Percentiles rank a stretch among this genome's conserved stretches.
Conservation (phyloP, 768 basidiomycete species). For the Termitomyces sp. region DNA sequence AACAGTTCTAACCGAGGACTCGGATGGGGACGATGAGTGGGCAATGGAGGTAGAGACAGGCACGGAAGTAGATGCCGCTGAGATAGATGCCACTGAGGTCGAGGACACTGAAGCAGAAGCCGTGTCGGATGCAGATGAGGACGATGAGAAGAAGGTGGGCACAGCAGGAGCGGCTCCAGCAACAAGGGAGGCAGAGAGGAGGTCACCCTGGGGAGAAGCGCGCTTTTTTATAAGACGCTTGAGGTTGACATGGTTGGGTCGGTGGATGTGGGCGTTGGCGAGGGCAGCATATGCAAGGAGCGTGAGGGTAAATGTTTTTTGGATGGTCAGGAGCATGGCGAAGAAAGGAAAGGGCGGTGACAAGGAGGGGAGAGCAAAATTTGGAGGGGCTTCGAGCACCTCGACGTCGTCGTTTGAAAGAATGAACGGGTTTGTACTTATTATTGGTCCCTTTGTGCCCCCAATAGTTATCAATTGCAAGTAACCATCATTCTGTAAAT, state of each 20-base stretch:
- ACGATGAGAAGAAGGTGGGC: constrained; percentile 17
- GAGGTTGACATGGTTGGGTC: constrained; percentile 54
- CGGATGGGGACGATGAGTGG: constrained; percentile 1
- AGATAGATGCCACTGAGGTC: constrained; percentile 7
- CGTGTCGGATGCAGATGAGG: constrained; percentile 13
- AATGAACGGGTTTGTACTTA: neutral
- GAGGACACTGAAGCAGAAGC: constrained; percentile 7
- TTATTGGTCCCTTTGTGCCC: constrained; percentile 2
- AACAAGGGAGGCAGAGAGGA: constrained; percentile 19
- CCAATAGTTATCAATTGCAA: neutral
- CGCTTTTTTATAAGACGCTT: constrained; percentile 74
- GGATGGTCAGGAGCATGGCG: constrained; percentile 49
- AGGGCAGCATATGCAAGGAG: constrained; percentile 62
- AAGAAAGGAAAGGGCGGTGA: neutral
- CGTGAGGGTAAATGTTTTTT: constrained; percentile 49
- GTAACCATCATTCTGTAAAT: constrained; percentile 13
- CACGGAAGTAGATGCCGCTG: constrained; percentile 8
- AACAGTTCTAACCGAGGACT: constrained; percentile 10
- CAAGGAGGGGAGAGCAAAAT: neutral
- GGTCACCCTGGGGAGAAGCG: constrained; percentile 26
- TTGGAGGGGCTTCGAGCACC: constrained; percentile 17
- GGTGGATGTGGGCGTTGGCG: constrained; percentile 38
- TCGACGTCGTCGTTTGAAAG: constrained; percentile 13
- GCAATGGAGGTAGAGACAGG: constrained; percentile 8
- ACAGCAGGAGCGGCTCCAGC: constrained; percentile 31